These are phyloP conservation scores for Pisolithus thermaeus DNA, from an alignment of 1,284 basidiomycete species.

Conservation along the genomic window DNA sequence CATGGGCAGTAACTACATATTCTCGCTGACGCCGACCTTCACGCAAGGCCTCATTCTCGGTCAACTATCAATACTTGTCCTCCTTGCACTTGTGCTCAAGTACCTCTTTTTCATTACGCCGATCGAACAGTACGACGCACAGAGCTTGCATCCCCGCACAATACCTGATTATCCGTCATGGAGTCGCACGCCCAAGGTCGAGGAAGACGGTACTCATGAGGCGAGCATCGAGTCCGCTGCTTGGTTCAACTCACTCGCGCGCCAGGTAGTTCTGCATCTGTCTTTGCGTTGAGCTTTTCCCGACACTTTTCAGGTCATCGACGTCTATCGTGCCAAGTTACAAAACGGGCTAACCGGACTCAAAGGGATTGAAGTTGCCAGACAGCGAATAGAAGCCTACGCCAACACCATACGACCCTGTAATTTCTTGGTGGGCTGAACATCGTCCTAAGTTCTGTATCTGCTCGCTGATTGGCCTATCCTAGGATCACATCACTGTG, in stretches of 20 bases:
- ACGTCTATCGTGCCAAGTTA: conserved; percentile 69
- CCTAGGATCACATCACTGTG: conserved; percentile 70
- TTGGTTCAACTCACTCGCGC: conserved; percentile 70
- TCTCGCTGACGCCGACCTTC: conserved; percentile 75
- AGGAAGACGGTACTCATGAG: conserved; percentile 16
- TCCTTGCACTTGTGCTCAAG: conserved; percentile 68
- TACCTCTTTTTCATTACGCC: conserved; percentile 77
- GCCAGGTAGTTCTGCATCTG: conserved; percentile 44
- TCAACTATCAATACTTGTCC: conserved; percentile 68
- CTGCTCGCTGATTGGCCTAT: conserved; percentile 6
- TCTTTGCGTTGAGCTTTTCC: not conserved
- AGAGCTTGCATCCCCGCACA: conserved; percentile 53
- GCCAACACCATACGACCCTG: conserved; percentile 65
- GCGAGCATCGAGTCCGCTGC: conserved; percentile 54
- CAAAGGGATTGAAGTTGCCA: conserved; percentile 68
- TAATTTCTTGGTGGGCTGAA: conserved; percentile 53
- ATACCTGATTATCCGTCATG: conserved; percentile 38
- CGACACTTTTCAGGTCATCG: conserved; percentile 43
- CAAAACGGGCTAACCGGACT: conserved; percentile 52
- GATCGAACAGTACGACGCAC: conserved; percentile 45
- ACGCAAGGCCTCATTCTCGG: conserved; percentile 78
- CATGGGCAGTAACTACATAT: conserved; percentile 60
- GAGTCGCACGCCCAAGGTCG: conserved; percentile 28
- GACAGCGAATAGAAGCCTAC: conserved; percentile 62
- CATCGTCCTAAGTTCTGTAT: not conserved